A percentile compares a stretch with the other conserved stretches of the same genome.
Conservation (phyloP, 2,329 filamentous ascomycete genomes). For the Exophiala mesophila region DNA sequence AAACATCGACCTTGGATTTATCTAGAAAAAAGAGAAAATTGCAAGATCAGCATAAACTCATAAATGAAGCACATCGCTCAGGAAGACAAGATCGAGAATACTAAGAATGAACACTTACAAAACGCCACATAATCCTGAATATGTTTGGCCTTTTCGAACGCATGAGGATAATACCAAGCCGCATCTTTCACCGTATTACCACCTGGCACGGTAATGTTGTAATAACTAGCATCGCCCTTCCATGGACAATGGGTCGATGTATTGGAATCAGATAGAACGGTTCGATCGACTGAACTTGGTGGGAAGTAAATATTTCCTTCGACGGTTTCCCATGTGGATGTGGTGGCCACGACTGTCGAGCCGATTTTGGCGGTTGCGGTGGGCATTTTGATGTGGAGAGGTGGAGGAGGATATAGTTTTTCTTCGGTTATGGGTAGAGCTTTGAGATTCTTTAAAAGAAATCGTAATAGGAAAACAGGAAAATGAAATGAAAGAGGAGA, state of each 20-base stretch:
- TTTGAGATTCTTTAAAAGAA: too few relatives aligned
- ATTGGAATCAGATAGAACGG: slow-evolving; percentile 41
- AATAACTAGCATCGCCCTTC: slow-evolving; percentile 57
- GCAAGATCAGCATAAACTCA: too few relatives aligned
- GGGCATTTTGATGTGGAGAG: slow-evolving; percentile 28
- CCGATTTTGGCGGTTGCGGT: slow-evolving; percentile 46
- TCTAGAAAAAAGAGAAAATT: slow-evolving; percentile 7
- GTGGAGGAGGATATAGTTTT: too few relatives aligned
- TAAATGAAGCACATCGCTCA: slow-evolving; percentile 3
- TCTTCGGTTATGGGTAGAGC: too few relatives aligned
- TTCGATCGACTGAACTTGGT: slow-evolving; percentile 41
- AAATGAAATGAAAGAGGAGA: too few relatives aligned
- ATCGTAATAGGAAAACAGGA: too few relatives aligned
- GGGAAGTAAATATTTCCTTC: slow-evolving; percentile 58
- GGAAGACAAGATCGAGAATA: neutral
- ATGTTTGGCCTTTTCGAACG: slow-evolving; percentile 45
- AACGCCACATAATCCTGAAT: slow-evolving; percentile 57
- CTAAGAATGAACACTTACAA: slow-evolving; percentile 39
- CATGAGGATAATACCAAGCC: slow-evolving; percentile 56
- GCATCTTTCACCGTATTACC: slow-evolving; percentile 48
- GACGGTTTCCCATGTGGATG: slow-evolving; percentile 50
- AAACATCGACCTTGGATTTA: slow-evolving; percentile 17
- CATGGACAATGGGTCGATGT: slow-evolving; percentile 50
- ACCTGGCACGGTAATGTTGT: slow-evolving; percentile 48
- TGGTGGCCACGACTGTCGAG: slow-evolving; percentile 47